Conservation (phyloP, 2,329 filamentous ascomycete genomes). For the Apiospora phragmitis region DNA sequence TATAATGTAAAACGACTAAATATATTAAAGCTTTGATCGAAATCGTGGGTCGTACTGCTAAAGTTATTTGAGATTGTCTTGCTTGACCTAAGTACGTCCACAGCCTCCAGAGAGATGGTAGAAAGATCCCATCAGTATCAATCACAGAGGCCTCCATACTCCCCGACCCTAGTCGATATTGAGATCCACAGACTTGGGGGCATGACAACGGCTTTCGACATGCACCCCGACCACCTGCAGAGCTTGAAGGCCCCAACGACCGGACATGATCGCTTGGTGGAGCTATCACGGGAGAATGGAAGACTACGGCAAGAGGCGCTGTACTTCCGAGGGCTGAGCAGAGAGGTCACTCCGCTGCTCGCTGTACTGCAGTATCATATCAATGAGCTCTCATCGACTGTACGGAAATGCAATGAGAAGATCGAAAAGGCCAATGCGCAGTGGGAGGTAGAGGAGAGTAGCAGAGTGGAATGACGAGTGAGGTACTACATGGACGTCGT, state of each 20-base stretch:
- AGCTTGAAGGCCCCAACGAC: neutral
- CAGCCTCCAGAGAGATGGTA: neutral
- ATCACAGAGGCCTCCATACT: neutral
- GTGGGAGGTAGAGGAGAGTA: conserved; percentile 1
- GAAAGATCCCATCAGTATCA: neutral
- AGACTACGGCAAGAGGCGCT: neutral
- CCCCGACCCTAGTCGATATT: neutral
- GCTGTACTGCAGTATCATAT: neutral
- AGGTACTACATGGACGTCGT: neutral
- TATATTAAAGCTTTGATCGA: neutral
- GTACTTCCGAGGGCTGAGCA: neutral
- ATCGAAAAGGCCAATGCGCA: conserved; percentile 1
- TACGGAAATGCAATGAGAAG: neutral
- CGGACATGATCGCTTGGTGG: neutral
- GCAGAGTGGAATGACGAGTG: neutral
- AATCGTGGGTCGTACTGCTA: neutral
- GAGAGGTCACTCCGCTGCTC: neutral
- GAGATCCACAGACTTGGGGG: neutral
- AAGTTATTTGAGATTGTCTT: neutral
- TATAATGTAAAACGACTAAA: too few species aligned
- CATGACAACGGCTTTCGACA: conserved; percentile 1
- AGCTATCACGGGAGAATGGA: neutral
- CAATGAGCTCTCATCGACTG: neutral
- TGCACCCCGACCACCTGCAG: neutral
- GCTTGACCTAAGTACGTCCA: neutral